Percentiles rank a stretch among this genome's conserved stretches.
phyloP scores from a whole-genome alignment of 148 eudicot genomes.

The Diospyros lotus region DNA sequence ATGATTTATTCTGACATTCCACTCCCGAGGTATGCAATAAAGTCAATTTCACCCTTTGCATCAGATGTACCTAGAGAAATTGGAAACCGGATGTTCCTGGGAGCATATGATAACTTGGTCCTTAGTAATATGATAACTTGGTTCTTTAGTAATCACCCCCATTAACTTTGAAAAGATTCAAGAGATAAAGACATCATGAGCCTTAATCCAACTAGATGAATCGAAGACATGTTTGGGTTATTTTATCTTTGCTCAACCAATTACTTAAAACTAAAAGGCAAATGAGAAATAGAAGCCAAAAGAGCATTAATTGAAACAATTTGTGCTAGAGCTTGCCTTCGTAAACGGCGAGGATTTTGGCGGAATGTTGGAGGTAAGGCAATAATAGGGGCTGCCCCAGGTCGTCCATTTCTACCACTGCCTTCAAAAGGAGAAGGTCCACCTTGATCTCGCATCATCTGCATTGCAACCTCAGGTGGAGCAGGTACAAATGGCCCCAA shows the following conservation, averaged over 20 bases:
- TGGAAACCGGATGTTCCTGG: no score
- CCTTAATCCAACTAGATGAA: no score
- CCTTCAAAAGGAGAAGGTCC: slow-evolving; percentile 82
- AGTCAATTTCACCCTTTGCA: no score
- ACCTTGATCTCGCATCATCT: slow-evolving; percentile 89
- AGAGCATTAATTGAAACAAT: neutral
- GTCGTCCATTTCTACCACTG: slow-evolving; percentile 60
- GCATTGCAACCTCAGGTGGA: slow-evolving; percentile 99
- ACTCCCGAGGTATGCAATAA: no score
- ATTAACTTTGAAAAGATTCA: no score
- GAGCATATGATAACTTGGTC: no score
- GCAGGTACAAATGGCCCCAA: slow-evolving; percentile 98
- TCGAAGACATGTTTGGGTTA: no score
- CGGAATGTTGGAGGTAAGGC: slow-evolving; percentile 71
- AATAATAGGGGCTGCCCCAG: slow-evolving; percentile 65
- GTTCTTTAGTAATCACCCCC: no score
- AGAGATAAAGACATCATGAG: no score
- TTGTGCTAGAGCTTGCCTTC: slow-evolving; percentile 48
- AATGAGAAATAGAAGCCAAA: neutral
- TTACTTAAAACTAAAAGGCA: neutral
- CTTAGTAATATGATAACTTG: no score
- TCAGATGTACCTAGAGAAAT: no score
- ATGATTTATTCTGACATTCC: no score
- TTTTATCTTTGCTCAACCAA: neutral
- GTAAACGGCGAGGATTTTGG: slow-evolving; percentile 90